These are phyloP conservation scores for Talaromyces adpressus DNA, from an alignment of 495 filamentous ascomycete species.

Conservation along the genomic window DNA sequence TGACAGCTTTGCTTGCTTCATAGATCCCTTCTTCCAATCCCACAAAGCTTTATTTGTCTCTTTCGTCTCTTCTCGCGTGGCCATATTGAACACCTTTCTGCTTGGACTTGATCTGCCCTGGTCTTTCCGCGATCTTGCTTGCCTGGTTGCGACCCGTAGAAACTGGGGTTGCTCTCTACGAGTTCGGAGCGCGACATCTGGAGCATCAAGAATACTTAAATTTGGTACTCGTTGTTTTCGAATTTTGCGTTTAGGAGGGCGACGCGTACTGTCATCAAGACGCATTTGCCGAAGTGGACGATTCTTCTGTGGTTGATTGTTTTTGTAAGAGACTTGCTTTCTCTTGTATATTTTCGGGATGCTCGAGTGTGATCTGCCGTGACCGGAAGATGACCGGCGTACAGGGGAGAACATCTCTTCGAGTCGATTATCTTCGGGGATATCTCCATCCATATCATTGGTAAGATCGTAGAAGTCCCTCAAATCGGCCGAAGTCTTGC, in stretches of 20 bases:
- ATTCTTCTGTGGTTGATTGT: background rate
- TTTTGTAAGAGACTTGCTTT: conserved; percentile 20
- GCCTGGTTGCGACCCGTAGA: conserved; percentile 68
- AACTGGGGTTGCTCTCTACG: conserved; percentile 54
- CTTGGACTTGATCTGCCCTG: conserved; percentile 68
- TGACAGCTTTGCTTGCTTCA: conserved; percentile 38
- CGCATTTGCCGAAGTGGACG: conserved; percentile 22
- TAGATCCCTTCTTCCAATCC: conserved; percentile 70
- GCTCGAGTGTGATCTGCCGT: conserved; percentile 16
- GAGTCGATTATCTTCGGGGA: conserved; percentile 50
- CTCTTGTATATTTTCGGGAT: conserved; percentile 13
- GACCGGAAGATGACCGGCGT: background rate
- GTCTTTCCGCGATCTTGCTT: conserved; percentile 53
- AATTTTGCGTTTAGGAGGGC: conserved; percentile 22
- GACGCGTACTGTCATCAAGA: conserved; percentile 26
- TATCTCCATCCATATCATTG: conserved; percentile 29
- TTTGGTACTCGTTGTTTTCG: conserved; percentile 30
- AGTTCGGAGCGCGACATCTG: conserved; percentile 30
- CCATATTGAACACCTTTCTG: conserved; percentile 65
- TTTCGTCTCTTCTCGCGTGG: conserved; percentile 62
- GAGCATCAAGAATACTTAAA: conserved; percentile 68
- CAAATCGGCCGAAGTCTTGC: conserved; percentile 8
- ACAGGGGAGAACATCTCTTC: conserved; percentile 45
- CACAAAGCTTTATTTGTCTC: conserved; percentile 63
- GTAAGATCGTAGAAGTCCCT: conserved; percentile 15